Conservation (phyloP, 1,139 yeast species). For the Kurtzmaniella quercitrusa region DNA sequence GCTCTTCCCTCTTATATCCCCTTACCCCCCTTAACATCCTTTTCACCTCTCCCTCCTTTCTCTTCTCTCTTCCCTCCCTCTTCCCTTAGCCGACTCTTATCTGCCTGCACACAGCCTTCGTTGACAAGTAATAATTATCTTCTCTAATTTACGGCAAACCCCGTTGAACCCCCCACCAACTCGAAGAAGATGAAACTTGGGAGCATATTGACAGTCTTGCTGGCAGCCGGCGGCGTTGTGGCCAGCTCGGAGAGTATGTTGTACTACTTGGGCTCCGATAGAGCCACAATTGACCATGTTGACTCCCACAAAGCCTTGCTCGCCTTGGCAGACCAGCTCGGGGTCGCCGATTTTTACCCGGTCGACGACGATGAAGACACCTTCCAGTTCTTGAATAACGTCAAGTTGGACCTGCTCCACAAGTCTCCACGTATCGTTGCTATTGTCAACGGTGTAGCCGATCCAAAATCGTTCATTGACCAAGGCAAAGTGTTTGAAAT, state of each 20-base stretch:
- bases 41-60: background rate
- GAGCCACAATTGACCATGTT: constrained; percentile 9
- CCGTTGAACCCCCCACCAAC: background rate
- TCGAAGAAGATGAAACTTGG: background rate
- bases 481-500: constrained; percentile 18
- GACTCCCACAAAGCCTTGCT: constrained; percentile 19
- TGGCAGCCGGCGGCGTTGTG: background rate
- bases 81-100: constrained; percentile 1
- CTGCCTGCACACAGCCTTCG: constrained; percentile 4
- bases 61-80: background rate
- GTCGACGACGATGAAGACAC: constrained; percentile 25
- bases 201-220: constrained; percentile 1
- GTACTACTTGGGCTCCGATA: constrained; percentile 15
- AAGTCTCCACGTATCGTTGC: constrained; percentile 22
- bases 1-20: no score
- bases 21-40: background rate
- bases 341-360: constrained; percentile 28
- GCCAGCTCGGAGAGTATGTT: constrained; percentile 10
- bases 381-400: constrained; percentile 10
- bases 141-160: background rate
- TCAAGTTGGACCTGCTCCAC: background rate
- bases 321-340: constrained; percentile 41
- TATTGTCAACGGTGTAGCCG: constrained; percentile 36
- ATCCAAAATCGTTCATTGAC: constrained; percentile 13
- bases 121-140: constrained; percentile 1